Percentiles rank a stretch among this genome's conserved stretches.
Evolutionary conservation across 768 basidiomycete genomes (phyloP).

Genomic region (Russula olivacea): DNA sequence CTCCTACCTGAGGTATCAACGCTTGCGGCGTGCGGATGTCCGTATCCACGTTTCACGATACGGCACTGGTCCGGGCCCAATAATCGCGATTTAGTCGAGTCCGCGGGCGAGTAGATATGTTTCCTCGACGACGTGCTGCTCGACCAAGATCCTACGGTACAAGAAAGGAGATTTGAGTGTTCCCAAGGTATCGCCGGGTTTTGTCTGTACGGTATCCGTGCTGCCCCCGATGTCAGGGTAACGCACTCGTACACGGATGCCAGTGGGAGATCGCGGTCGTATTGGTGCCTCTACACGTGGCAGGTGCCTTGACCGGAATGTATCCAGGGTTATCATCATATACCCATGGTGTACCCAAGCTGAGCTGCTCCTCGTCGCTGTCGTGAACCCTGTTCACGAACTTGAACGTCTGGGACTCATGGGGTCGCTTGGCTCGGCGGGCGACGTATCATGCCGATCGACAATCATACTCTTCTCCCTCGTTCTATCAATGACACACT

Average conservation of each 20-base stretch:
- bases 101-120: constrained; percentile 50
- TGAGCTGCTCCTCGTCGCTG: constrained; percentile 37
- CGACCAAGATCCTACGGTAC: constrained; percentile 37
- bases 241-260: constrained; percentile 54
- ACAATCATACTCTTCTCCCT: constrained; percentile 1
- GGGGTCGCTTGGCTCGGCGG: constrained; percentile 25
- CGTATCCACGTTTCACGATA: constrained; percentile 45
- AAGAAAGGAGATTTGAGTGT: constrained; percentile 40
- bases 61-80: constrained; percentile 42
- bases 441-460: constrained; percentile 23
- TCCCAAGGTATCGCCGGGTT: constrained; percentile 45
- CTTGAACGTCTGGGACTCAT: constrained; percentile 16
- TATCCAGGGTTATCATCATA: constrained; percentile 47
- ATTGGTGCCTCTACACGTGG: constrained; percentile 56
- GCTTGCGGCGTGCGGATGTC: constrained; percentile 38
- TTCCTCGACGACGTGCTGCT: constrained; percentile 57
- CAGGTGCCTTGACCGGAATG: constrained; percentile 44
- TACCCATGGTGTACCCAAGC: constrained; percentile 37
- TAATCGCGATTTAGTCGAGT: constrained; percentile 50
- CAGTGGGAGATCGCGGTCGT: constrained; percentile 36
- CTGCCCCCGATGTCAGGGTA: constrained; percentile 45
- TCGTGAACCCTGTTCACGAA: constrained; percentile 7
- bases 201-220: constrained; percentile 43
- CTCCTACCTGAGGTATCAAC: too few relatives aligned
- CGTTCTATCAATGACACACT: too few relatives aligned